Conservation (phyloP, 495 filamentous ascomycete species). For the Lasiosphaeria ovina region DNA sequence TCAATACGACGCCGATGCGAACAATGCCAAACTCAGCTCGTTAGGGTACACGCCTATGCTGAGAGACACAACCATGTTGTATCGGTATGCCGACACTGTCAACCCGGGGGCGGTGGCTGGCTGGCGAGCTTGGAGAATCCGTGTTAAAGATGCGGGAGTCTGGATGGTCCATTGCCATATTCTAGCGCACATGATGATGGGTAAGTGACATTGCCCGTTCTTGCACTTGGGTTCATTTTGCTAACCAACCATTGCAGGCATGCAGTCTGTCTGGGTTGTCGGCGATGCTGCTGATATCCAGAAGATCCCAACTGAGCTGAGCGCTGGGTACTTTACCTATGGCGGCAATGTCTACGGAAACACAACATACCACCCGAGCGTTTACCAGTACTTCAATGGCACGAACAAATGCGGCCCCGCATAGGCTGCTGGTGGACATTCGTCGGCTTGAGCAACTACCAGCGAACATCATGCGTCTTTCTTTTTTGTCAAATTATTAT, state of each 20-base stretch:
- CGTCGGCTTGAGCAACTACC: too few species aligned
- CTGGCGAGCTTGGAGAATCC: slow-evolving; percentile 59
- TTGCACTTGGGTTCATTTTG: neutral
- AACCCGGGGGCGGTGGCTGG: slow-evolving; percentile 42
- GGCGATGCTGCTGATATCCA: slow-evolving; percentile 44
- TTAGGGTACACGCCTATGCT: slow-evolving; percentile 41
- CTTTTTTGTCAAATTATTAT: too few species aligned
- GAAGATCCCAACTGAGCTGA: slow-evolving; percentile 31
- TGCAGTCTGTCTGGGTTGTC: slow-evolving; percentile 53
- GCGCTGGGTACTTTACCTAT: slow-evolving; percentile 47
- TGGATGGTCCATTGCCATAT: slow-evolving; percentile 68
- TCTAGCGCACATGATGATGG: slow-evolving; percentile 33
- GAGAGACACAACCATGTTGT: slow-evolving; percentile 58
- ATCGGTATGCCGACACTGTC: slow-evolving; percentile 41
- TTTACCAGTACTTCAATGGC: slow-evolving; percentile 26
- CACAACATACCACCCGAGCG: slow-evolving; percentile 35
- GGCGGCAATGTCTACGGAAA: slow-evolving; percentile 53
- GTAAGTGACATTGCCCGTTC: slow-evolving; percentile 11
- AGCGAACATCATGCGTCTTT: too few species aligned
- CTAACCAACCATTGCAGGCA: slow-evolving; percentile 28
- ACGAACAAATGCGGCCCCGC: slow-evolving; percentile 17
- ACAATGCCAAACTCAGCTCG: slow-evolving; percentile 45
- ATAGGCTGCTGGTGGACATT: neutral
- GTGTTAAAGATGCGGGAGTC: slow-evolving; percentile 51
- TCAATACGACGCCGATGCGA: slow-evolving; percentile 50